A percentile compares a stretch with the other conserved stretches of the same genome.
Evolutionary conservation across 169 alveolate genomes (phyloP).

Genomic region (Eimeria falciformis): DNA sequence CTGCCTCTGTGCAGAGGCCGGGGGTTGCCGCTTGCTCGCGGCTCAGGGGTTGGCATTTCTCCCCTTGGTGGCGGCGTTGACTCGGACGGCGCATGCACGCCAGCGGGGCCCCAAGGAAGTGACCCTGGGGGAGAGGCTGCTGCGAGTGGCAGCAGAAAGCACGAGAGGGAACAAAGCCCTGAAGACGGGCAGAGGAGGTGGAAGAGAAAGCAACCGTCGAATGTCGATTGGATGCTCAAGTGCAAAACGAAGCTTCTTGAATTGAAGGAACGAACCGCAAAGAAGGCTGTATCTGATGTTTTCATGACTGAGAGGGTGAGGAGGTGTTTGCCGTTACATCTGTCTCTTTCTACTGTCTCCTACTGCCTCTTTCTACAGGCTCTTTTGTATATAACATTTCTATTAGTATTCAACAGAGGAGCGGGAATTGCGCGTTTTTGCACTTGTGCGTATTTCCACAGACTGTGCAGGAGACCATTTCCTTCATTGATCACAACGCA

Average conservation of each 20-base stretch:
- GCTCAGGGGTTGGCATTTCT: constrained; percentile 37
- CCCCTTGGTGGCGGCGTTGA: background rate
- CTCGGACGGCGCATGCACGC: background rate
- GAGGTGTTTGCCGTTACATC: too few species aligned
- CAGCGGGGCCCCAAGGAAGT: background rate
- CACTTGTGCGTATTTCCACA: background rate
- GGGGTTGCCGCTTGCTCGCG: constrained; percentile 28
- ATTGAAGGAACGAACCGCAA: constrained; percentile 68
- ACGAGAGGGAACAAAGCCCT: constrained; percentile 40
- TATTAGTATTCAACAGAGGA: too few species aligned
- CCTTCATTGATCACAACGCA: constrained; percentile 55
- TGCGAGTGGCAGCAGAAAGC: constrained; percentile 4
- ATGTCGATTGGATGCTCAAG: constrained; percentile 75
- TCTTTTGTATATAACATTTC: too few species aligned
- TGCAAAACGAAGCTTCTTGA: constrained; percentile 72
- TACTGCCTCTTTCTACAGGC: too few species aligned
- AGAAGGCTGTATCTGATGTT: constrained; percentile 70
- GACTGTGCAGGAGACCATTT: constrained; percentile 66
- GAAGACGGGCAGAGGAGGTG: constrained; percentile 47
- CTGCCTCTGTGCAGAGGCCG: constrained; percentile 7
- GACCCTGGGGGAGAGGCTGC: constrained; percentile 28
- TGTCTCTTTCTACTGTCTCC: too few species aligned
- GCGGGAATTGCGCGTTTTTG: background rate
- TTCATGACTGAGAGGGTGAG: constrained; percentile 66
- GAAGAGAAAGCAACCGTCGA: constrained; percentile 57